Evolutionary conservation across 2,329 filamentous ascomycete genomes (phyloP).

Genomic region (Colletotrichum somersetense): DNA sequence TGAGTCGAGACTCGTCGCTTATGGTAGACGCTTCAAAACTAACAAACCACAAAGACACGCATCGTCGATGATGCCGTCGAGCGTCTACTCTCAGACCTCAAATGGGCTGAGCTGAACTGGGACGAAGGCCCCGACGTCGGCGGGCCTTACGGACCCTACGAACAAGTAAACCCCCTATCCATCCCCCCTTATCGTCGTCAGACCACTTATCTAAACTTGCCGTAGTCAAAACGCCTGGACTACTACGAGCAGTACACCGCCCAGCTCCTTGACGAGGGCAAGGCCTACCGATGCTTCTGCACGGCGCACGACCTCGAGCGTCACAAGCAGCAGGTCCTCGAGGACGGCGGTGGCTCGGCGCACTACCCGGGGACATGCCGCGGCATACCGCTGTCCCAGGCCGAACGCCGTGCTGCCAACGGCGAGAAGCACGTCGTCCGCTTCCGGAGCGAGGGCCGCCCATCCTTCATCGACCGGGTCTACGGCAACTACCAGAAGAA

Average conservation of each 20-base stretch:
- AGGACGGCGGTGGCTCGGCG: conserved; percentile 57
- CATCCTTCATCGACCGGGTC: conserved; percentile 80
- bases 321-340: conserved; percentile 73
- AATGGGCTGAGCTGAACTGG: conserved; percentile 92
- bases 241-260: conserved; percentile 80
- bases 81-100: conserved; percentile 81
- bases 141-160: conserved; percentile 87
- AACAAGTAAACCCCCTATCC: conserved; percentile 71
- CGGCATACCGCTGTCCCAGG: conserved; percentile 74
- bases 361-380: conserved; percentile 76
- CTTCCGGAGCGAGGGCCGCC: conserved; percentile 74
- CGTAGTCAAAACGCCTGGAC: conserved; percentile 80
- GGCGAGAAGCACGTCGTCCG: conserved; percentile 83
- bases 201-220: conserved; percentile 11
- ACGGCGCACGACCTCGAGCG: conserved; percentile 76
- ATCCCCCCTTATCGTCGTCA: neutral
- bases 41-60: conserved; percentile 72
- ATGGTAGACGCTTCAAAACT: neutral
- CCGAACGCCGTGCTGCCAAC: conserved; percentile 74
- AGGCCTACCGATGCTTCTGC: conserved; percentile 96
- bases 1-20: conserved; percentile 54
- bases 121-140: conserved; percentile 92
- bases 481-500: conserved; percentile 76
- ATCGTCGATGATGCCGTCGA: conserved; percentile 84
- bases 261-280: conserved; percentile 75